Percentiles rank a stretch among this genome's conserved stretches.
These are phyloP conservation scores for Cryptosporidium muris DNA, from an alignment of 169 alveolate genomes.

Conservation along the genomic window DNA sequence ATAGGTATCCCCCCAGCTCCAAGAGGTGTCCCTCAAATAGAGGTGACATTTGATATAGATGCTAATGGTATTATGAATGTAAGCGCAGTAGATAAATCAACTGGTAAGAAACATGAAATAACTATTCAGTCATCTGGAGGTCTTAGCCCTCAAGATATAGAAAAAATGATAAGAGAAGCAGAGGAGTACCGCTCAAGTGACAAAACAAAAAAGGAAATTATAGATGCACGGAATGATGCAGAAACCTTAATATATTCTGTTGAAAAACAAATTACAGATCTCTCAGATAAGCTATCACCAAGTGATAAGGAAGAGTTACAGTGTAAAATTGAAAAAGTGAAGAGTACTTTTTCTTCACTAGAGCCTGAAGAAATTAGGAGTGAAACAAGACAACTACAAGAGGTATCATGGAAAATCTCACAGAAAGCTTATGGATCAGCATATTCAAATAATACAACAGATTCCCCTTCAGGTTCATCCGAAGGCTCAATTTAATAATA, in stretches of 20 bases:
- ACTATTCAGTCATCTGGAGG: conserved; percentile 97
- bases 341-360: not conserved
- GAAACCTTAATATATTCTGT: conserved; percentile 89
- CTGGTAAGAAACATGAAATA: conserved; percentile 94
- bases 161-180: conserved; percentile 97
- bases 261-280: conserved; percentile 81
- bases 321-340: conserved; percentile 1
- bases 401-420: conserved; percentile 51
- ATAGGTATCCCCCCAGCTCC: conserved; percentile 99
- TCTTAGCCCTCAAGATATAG: conserved; percentile 91
- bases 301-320: conserved; percentile 23
- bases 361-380: conserved; percentile 10
- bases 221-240: conserved; percentile 93
- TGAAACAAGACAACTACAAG: conserved; percentile 18
- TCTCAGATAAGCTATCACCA: conserved; percentile 2
- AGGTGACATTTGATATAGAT: conserved; percentile 97
- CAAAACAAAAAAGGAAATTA: conserved; percentile 89
- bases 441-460: not conserved
- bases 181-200: conserved; percentile 93
- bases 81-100: conserved; percentile 96
- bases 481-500: too few relatives aligned
- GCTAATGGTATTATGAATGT: conserved; percentile 98
- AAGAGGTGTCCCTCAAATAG: conserved; percentile 95
- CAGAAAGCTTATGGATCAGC: conserved; percentile 25
- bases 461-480: too few relatives aligned